Evolutionary conservation across 495 filamentous ascomycete species (phyloP).

Genomic region (Corynascus novoguineensis): DNA sequence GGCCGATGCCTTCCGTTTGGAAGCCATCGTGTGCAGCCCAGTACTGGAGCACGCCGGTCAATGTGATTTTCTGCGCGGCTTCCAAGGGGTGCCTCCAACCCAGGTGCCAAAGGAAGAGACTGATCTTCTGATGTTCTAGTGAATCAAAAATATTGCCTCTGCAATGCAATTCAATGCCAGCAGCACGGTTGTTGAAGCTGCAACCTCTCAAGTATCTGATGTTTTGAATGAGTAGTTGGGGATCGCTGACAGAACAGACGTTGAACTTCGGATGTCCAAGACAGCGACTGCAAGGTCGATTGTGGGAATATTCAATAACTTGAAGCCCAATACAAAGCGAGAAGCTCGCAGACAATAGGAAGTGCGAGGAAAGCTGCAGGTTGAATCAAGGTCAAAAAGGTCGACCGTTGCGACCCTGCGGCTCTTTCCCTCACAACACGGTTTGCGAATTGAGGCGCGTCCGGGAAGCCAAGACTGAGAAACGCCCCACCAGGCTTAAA

Average conservation of each 20-base stretch:
- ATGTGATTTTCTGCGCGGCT: not conserved
- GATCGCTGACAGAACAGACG: not conserved
- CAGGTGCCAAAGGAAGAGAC: not conserved
- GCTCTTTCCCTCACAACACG: no score
- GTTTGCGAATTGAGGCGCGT: not conserved
- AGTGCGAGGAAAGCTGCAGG: not conserved
- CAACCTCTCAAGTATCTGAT: not conserved
- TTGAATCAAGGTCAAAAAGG: slow-evolving; percentile 4
- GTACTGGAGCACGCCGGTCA: not conserved
- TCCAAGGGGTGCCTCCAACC: not conserved
- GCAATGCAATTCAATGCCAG: not conserved
- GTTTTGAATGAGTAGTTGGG: not conserved
- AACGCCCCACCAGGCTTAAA: not conserved
- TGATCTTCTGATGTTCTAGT: not conserved
- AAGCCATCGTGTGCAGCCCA: slow-evolving; percentile 52
- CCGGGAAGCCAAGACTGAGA: not conserved
- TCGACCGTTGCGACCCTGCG: not conserved
- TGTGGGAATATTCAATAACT: not conserved
- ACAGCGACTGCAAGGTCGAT: not conserved
- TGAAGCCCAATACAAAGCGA: not conserved
- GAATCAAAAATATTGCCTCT: not conserved
- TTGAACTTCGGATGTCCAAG: not conserved
- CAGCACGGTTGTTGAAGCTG: not conserved
- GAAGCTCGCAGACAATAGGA: not conserved
- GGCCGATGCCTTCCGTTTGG: slow-evolving; percentile 68